Base-by-base conservation (phyloP, 2,329 filamentous ascomycete species). In the Aspergillus quadricinctus region DNA sequence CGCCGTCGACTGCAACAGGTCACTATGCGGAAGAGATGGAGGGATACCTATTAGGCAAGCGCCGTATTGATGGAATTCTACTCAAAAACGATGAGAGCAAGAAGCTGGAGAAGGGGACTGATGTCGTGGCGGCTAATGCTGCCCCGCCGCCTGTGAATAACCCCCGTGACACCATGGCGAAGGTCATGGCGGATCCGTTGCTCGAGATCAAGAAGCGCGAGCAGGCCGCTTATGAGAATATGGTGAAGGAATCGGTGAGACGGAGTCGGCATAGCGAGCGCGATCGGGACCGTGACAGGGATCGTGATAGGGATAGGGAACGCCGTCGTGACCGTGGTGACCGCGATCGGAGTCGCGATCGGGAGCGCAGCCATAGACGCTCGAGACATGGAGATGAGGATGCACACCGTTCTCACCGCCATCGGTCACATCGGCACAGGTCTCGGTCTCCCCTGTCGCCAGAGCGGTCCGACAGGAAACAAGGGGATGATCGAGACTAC, bases 171-270 rank as follows among this genome's bases (percentile, higher is more conserved):
- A 92, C 87, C 0, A 88, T 90, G 29, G 76, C 85, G 49, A 99
- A 99, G 77, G 87, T 97, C 49, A 82, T 92, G 61, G 89, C 95
- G 62, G 94, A 99, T 70, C 94, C 94, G 0, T 81, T 99, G 66
- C 78, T 97, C 35, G 90, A 92, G 25, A 97, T 99, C 72, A 96
- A 96, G 80, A 89, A 87, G 70, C 88, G 95, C 70, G 92, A 97
- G 71, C 89, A 93, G 72, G 87, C 87, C 28, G 87, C 88, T 1
- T 90, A 91, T 69, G 84, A 92, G 56, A 73, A 72, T 23, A 72
- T 74, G 69, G 75, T 80, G 57, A 79, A 77, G 53, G 76, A 79
- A 61, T 69, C 75, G 8, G 64, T 74, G 25, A 71, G 73, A 41
- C 65, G 71, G 52, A 64, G 62, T 55, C 62, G 66, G 52, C 61